These are phyloP conservation scores for Cymodocea nodosa DNA, from an alignment of 116 monocot species.

Conservation along the genomic window DNA sequence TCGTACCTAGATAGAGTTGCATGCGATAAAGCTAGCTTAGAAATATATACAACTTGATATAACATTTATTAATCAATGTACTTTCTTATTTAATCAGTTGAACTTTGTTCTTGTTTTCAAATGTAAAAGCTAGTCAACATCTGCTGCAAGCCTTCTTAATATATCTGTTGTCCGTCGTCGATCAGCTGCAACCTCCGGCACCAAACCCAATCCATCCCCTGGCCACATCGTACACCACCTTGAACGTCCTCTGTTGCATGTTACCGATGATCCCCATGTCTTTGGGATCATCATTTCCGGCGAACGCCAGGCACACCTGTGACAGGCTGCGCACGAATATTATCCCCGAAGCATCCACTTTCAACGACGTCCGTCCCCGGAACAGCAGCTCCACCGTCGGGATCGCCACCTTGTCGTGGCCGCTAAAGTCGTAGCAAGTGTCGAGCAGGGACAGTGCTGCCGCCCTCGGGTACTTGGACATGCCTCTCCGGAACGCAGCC, in stretches of 20 bases:
- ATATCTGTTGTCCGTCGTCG: too few species aligned
- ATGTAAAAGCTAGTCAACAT: too few species aligned
- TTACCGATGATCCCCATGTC: constrained; percentile 43
- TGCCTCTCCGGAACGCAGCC: constrained; percentile 26
- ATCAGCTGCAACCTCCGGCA: constrained; percentile 25
- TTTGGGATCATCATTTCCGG: constrained; percentile 19
- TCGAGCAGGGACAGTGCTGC: constrained; percentile 37
- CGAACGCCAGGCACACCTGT: constrained; percentile 54
- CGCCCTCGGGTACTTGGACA: constrained; percentile 37
- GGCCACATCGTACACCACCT: constrained; percentile 35
- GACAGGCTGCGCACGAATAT: constrained; percentile 14
- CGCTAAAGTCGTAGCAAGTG: constrained; percentile 51
- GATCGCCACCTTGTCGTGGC: constrained; percentile 15
- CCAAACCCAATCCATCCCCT: constrained; percentile 33
- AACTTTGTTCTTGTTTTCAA: too few species aligned
- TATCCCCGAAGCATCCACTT: constrained; percentile 28
- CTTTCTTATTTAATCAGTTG: too few species aligned
- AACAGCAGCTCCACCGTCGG: constrained; percentile 38
- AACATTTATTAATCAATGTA: too few species aligned
- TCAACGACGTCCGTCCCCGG: constrained; percentile 12
- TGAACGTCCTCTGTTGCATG: constrained; percentile 39
- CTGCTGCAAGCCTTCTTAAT: too few species aligned
- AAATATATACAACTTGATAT: too few species aligned
- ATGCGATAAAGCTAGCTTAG: too few species aligned
- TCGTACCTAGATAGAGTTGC: too few species aligned